phyloP scores from a whole-genome alignment of 495 filamentous ascomycete species.

The Aspergillus bridgeri region DNA sequence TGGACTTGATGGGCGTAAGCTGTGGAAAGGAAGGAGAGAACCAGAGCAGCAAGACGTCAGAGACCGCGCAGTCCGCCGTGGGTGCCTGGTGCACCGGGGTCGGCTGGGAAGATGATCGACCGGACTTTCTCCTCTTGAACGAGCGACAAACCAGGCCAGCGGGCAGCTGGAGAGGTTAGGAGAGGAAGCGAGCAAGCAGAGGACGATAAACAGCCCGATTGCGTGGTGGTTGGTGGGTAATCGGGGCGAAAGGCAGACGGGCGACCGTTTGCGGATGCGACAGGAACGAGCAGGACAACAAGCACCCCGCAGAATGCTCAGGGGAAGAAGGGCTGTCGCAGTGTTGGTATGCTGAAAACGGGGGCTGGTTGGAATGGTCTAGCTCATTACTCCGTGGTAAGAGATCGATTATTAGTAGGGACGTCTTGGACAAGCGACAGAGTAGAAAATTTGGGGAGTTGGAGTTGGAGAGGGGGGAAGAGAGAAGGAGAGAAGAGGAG shows the following conservation, averaged over 20 bases:
- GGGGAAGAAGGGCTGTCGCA: neutral
- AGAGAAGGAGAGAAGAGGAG: neutral
- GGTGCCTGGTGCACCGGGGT: neutral
- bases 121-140: constrained; percentile 11
- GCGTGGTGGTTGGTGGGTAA: neutral
- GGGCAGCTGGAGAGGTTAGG: neutral
- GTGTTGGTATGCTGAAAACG: neutral
- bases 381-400: no score
- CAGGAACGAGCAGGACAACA: constrained; percentile 23
- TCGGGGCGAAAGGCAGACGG: constrained; percentile 10
- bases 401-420: no score
- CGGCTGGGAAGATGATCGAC: neutral
- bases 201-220: neutral
- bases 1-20: neutral
- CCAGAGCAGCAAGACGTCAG: neutral
- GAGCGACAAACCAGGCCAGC: constrained; percentile 5
- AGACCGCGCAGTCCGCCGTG: neutral
- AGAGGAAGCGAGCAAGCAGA: neutral
- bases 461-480: constrained; percentile 9
- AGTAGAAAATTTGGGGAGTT: constrained; percentile 1
- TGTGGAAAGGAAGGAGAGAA: constrained; percentile 5
- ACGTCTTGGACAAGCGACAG: constrained; percentile 8
- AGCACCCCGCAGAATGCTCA: constrained; percentile 17
- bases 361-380: neutral
- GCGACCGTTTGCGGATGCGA: constrained; percentile 41